Base-by-base conservation (phyloP, 2,329 filamentous ascomycete species). In the Xylaria arbuscula region DNA sequence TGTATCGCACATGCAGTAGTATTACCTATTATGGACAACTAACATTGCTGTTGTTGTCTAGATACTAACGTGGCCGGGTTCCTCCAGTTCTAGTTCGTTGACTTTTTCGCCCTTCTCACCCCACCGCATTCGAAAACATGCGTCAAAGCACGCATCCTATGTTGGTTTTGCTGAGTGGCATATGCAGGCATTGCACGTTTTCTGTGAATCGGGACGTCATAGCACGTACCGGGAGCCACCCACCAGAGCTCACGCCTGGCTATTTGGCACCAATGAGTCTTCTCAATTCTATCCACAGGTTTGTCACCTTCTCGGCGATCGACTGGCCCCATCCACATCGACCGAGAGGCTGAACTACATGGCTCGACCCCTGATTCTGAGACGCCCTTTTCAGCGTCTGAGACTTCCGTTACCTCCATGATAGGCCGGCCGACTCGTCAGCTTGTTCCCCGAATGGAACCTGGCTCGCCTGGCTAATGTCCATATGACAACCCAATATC, bases 271-370 rank as follows among this genome's bases (percentile, higher is more conserved):
- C 66, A 68, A 59, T 65, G 57, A 50, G 11, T 36, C 58, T n/a
- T 38, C 58, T 36, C 28, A 38, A 56, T 28, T 47, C 40, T 42
- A 56, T 61, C 66, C 61, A 64, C 66, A 60, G 60, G 60, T 55
- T 64, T 64, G 50, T 57, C 24, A 51, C 61, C 40, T 50, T 50
- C 22, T 40, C 63, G 55, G 9, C 48, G 28, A 61, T 38, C 38
- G 56, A 40, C 51, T 24, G 57, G 38, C 17, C 62, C 62, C 57
- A 47, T 53, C 58, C 58, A 59, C 66, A 58, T 53, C 62, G 53
- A 68, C 66, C 62, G 51, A 68, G 62, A 66, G 66, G 66, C 66
- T 68, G 51, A 68, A 66, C 53, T 17, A 54, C 45, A 48, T 53
- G 62, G 62, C 50, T 48, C 53, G 47, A 42, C 62, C 62, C 53